Evolutionary conservation across 306 rosid genomes (phyloP), one percentile per base, ranked within the genome.

Genomic region (Rubus idaeus): DNA sequence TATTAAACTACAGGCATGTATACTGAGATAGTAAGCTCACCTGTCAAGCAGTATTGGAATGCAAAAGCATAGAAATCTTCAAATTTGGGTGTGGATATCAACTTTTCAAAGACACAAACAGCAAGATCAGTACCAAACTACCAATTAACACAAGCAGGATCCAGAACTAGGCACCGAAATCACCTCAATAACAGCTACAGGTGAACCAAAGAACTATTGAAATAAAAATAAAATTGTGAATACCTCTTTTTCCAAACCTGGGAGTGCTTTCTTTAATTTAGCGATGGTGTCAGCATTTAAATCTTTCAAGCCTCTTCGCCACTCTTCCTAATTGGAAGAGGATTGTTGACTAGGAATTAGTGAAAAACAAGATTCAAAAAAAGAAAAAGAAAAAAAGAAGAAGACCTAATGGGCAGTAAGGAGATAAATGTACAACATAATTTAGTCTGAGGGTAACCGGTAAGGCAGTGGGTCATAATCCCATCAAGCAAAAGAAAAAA

Each of bases 301-400:
- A 70, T 74, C 74, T 80, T 81, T 86, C 74, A 89, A 83, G 69
- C 96, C 96, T 70, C 81, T 84, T 68, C 76, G 89, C 96, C 96
- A 91, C 79, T 91, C 96, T 60, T 87, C 93, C 96, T 91, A 77
- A 80, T 57, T 8, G 17, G 16, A 57, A 58, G 23, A 57, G 69
- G 13, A 64, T 37, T 16, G 10, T 6, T 64, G 12, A 42, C 12
- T 30, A 58, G 5, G 65, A n/a, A 73, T 39, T 39, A 42, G 10
- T 10, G 6, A 23, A 72, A 71, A 55, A 14, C 35, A 6, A 10
- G 17, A 39, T 7, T 10, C 66, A 23, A 35, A 55, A 20, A 11
- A 56, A n/a, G 6, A 40, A 39, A 10, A 6, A 26, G 3, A 8
- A 73, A 13, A 4, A 6, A 37, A 44, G 65, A 13, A 4, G 3